Conservation (phyloP, 768 basidiomycete genomes). For the Rhizopogon sp. region DNA sequence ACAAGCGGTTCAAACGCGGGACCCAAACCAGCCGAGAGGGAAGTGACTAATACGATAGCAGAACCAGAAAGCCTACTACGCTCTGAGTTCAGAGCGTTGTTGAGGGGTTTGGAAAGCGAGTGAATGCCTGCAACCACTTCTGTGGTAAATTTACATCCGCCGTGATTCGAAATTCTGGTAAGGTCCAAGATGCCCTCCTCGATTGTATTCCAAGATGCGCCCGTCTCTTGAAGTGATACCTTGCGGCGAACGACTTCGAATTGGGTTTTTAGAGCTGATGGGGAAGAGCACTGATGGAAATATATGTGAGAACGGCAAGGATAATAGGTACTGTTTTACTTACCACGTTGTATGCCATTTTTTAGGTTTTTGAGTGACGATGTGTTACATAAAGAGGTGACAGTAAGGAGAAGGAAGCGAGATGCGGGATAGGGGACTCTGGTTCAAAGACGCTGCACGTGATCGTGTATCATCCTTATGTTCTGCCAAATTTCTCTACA, state of each 20-base stretch:
- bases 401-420: no score
- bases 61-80: conserved; percentile 65
- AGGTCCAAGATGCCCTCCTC: conserved; percentile 43
- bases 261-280: conserved; percentile 29
- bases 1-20: conserved; percentile 63
- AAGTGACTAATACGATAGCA: conserved; percentile 57
- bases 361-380: background rate
- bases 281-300: conserved; percentile 26
- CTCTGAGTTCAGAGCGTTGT: conserved; percentile 63
- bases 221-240: conserved; percentile 54
- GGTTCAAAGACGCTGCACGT: no score
- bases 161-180: conserved; percentile 43
- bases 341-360: conserved; percentile 27
- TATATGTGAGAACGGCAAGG: background rate
- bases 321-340: background rate
- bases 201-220: conserved; percentile 77
- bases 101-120: conserved; percentile 48
- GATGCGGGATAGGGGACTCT: no score
- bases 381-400: no score
- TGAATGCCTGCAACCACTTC: conserved; percentile 50
- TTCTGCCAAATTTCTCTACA: no score
- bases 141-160: conserved; percentile 44
- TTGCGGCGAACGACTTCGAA: conserved; percentile 39
- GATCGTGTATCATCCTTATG: no score
- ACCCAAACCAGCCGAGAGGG: conserved; percentile 53